These are phyloP conservation scores for Kluyveromyces wickerhamii DNA, from an alignment of 805 yeast genomes.

Conservation along the genomic window DNA sequence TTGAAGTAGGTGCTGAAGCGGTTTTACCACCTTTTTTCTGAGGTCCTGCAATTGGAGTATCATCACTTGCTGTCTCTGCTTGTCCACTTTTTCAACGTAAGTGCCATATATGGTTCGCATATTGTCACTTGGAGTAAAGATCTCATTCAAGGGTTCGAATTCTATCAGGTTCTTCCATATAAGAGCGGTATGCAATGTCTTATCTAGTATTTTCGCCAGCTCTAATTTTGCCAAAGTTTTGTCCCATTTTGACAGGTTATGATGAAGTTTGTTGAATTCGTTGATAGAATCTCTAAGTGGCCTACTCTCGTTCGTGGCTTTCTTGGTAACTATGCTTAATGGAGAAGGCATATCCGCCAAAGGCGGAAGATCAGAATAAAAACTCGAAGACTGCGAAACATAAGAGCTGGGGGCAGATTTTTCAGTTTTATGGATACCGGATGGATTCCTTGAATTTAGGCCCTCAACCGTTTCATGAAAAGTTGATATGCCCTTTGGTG, in stretches of 20 bases:
- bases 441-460: neutral
- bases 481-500: neutral
- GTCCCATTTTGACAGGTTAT: constrained; percentile 15
- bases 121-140: constrained; percentile 11
- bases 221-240: constrained; percentile 15
- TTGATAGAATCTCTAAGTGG: constrained; percentile 18
- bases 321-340: too few species aligned
- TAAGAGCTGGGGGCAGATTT: too few species aligned
- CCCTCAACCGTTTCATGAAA: neutral
- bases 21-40: constrained; percentile 23
- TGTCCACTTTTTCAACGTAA: constrained; percentile 21
- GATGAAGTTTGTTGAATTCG: constrained; percentile 17
- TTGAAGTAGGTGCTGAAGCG: constrained; percentile 20
- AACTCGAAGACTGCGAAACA: constrained; percentile 9
- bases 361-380: constrained; percentile 13
- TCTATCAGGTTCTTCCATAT: constrained; percentile 28
- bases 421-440: too few species aligned
- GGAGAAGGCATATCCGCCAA: neutral
- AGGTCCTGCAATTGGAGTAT: constrained; percentile 21
- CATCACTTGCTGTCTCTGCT: constrained; percentile 25
- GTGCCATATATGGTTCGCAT: constrained; percentile 24
- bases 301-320: neutral
- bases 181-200: constrained; percentile 14
- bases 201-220: constrained; percentile 15
- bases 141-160: constrained; percentile 15